Base-by-base conservation (phyloP, 1,139 yeast species). In the Hyphopichia pseudoburtonii region DNA sequence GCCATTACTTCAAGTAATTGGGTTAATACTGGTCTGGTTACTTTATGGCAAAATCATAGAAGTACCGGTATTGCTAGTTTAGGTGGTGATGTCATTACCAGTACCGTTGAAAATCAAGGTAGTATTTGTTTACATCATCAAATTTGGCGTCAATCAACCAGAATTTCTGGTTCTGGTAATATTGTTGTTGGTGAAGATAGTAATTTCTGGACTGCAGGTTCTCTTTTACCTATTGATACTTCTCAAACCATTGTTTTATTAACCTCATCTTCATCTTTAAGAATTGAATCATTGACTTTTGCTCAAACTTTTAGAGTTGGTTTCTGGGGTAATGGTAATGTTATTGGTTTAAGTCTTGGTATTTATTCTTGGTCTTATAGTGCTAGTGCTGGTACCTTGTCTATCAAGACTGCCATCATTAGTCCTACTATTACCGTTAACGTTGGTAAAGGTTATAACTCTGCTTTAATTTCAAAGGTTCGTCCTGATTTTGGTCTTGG, bases 241-340 rank as follows among this genome's bases (percentile, higher is more conserved):
- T 32, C 35, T 16, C 51, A 49, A 38, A 43, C 40, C 10, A 37
- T 49, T 35, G 24, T 37, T 14, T 46, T 48, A 19, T 27, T 32
- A 10, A 17, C 39, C 9, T 14, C 40, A 3, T n/a, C 39, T 17
- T 42, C 45, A 14, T 24, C 38, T 9, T 15, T 52, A 8, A 42
- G 11, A 39, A 45, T 33, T 41, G 37, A 35, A 33, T 47, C 47
- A 16, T 43, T 38, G 18, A 43, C 34, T 37, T 39, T 18, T 46
- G 45, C 47, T 14, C 30, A 54, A 32, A 42, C 52, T 32, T 39
- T 48, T n/a, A 45, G 39, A 2, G 59, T 60, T 32, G 43, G 46
- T 7, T 60, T 60, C 22, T 54, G 41, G 30, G 58, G 59, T 26
- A 41, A 44, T 29, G 50, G 52, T 3, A 55, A 53, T 36, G 25